Percentiles rank a stretch among this genome's conserved stretches.
Conservation (phyloP, 2,329 filamentous ascomycete genomes). For the Colletotrichum sp. region DNA sequence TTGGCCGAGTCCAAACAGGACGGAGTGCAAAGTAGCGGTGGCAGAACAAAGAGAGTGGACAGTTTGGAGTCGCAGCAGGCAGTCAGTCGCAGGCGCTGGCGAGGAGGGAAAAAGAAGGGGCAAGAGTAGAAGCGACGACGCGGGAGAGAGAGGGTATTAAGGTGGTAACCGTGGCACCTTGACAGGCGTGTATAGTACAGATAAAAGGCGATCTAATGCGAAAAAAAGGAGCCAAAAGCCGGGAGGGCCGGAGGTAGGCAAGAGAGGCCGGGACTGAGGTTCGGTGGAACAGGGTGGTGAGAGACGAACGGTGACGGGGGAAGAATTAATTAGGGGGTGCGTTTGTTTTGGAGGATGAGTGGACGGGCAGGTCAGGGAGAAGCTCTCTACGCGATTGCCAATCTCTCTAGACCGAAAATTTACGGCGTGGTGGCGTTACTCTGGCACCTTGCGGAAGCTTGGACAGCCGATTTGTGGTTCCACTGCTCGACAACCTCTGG, state of each 20-base stretch:
- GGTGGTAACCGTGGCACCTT: neutral
- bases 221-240: constrained; percentile 17
- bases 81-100: constrained; percentile 7
- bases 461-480: constrained; percentile 23
- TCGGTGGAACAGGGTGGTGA: constrained; percentile 13
- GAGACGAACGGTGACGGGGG: constrained; percentile 2
- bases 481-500: constrained; percentile 3
- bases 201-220: constrained; percentile 4
- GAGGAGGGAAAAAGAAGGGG: neutral
- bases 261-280: constrained; percentile 13
- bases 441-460: constrained; percentile 22
- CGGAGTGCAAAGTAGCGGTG: neutral
- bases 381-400: constrained; percentile 14
- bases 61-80: constrained; percentile 4
- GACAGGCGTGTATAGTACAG: neutral
- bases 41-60: constrained; percentile 17
- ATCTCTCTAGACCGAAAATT: constrained; percentile 15
- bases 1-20: constrained; percentile 1
- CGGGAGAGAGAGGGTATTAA: constrained; percentile 5
- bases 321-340: constrained; percentile 18
- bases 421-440: constrained; percentile 23
- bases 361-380: constrained; percentile 2
- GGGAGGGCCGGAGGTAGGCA: constrained; percentile 14
- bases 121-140: neutral
- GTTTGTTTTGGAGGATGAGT: constrained; percentile 2